These are phyloP conservation scores for Suhomyces yuchorum DNA, from an alignment of 1,139 yeast species.

Conservation along the genomic window DNA sequence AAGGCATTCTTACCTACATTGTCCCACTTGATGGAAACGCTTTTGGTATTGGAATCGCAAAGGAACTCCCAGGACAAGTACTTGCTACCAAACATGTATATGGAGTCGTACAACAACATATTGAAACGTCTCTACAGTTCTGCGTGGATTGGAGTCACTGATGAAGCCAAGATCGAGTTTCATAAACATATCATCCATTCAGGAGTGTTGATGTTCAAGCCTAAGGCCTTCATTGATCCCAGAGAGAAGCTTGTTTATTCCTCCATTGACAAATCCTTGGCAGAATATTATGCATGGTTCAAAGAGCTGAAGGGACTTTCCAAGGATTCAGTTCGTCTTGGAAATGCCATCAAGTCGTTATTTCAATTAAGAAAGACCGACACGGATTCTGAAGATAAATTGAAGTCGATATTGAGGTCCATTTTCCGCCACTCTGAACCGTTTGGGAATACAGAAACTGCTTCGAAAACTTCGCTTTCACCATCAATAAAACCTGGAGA, in stretches of 20 bases:
- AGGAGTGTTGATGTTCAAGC: constrained; percentile 35
- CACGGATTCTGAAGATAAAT: constrained; percentile 17
- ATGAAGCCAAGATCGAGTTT: constrained; percentile 18
- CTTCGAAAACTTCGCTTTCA: no score
- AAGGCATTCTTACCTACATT: constrained; percentile 18
- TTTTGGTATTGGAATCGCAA: constrained; percentile 23
- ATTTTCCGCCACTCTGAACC: constrained; percentile 12
- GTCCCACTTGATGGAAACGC: constrained; percentile 24
- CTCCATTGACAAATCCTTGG: constrained; percentile 26
- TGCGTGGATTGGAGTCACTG: constrained; percentile 29
- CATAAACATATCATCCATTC: constrained; percentile 34
- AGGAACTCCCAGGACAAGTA: constrained; percentile 17
- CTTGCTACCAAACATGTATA: constrained; percentile 24
- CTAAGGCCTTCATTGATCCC: constrained; percentile 25
- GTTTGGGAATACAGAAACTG: not conserved
- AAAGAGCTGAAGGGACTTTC: constrained; percentile 20
- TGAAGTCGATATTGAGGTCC: constrained; percentile 13
- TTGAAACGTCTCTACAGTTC: constrained; percentile 26
- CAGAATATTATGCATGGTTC: constrained; percentile 23
- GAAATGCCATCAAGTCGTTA: constrained; percentile 23
- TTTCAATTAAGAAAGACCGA: constrained; percentile 20
- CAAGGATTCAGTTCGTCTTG: constrained; percentile 22
- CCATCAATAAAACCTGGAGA: no score
- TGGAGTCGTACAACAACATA: constrained; percentile 31
- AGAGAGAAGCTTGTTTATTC: constrained; percentile 23